These are phyloP conservation scores for Pholiota adiposa DNA, from an alignment of 1,284 basidiomycete genomes.

Conservation along the genomic window DNA sequence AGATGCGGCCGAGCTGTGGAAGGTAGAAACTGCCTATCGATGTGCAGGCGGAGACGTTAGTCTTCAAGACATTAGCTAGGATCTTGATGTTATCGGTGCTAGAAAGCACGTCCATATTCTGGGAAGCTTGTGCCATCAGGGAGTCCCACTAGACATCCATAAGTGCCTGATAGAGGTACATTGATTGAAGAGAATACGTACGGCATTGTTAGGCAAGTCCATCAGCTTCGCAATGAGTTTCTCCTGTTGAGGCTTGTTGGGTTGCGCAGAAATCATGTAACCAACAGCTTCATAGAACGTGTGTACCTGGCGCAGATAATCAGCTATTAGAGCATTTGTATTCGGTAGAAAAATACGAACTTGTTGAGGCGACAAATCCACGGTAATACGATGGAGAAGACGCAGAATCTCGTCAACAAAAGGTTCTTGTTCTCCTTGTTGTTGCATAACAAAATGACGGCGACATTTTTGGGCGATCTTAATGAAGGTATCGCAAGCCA, in stretches of 20 bases:
- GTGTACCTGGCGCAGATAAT: conserved; percentile 93
- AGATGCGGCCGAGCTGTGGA: conserved; percentile 95
- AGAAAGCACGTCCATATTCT: conserved; percentile 91
- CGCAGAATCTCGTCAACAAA: conserved; percentile 99
- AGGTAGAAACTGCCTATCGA: conserved; percentile 98
- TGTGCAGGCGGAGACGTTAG: conserved; percentile 97
- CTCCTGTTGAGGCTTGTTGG: conserved; percentile 97
- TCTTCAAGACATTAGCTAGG: conserved; percentile 96
- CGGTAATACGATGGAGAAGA: conserved; percentile 91
- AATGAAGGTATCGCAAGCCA: conserved; percentile 99
- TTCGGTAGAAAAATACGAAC: conserved; percentile 40
- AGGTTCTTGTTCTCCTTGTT: conserved; percentile 95
- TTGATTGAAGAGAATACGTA: conserved; percentile 40
- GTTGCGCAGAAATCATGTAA: conserved; percentile 99
- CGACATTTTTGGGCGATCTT: conserved; percentile 99
- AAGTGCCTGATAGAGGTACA: background rate
- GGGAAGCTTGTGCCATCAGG: conserved; percentile 94
- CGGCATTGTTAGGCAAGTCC: conserved; percentile 97
- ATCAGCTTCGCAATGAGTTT: conserved; percentile 94
- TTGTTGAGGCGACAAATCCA: conserved; percentile 94
- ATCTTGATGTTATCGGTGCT: conserved; percentile 97
- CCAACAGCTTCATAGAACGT: conserved; percentile 99
- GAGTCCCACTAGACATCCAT: conserved; percentile 83
- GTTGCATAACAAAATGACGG: conserved; percentile 98
- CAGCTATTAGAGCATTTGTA: conserved; percentile 12